Evolutionary conservation across 441 rosid genomes (phyloP), one percentile per base, ranked within the genome.

Genomic region (Raphanus hybrid): DNA sequence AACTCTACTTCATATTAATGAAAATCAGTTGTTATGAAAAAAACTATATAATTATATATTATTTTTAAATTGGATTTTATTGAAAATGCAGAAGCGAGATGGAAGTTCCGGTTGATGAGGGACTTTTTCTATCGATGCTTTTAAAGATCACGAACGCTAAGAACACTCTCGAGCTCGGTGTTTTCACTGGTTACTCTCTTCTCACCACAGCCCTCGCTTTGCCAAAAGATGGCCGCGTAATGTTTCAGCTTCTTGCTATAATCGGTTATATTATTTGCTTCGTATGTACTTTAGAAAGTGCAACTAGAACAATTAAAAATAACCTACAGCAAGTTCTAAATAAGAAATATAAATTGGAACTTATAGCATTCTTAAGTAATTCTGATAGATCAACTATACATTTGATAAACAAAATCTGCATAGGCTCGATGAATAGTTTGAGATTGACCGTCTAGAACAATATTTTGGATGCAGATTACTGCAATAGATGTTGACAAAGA

Each of bases 151-250:
- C 82, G 75, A 84, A 86, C 2, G 89, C 90, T 0, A 89, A 89
- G 63, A 89, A 66, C 69, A 89, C 92, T 0, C 3, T 91, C 43
- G 96, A 89, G 81, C 74, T 89, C 11, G 96, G 96, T 5, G 93
- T 91, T 18, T 91, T 87, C 76, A 91, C 92, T 0, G 92, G 96
- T 14, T 89, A 91, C 65, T 91, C 96, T 8, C 87, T 91, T 6
- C 85, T 91, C 1, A 27, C 82, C 16, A 85, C 89, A 0, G 90
- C 90, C 2, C 89, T 91, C 7, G 83, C 89, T 0, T 45, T 91
- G 54, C 93, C 93, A 18, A 23, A 69, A 1, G 93, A 84, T 62
- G 92, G 83, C 12, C 50, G 68, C 79, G 96, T 91, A 70, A 37
- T 35, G 26, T 9, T 64, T 77, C 52, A 16, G 59, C 69, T 52